Evolutionary conservation across 2,329 filamentous ascomycete genomes (phyloP), one percentile per base, ranked within the genome.

Genomic region (Aspergillus sp.): DNA sequence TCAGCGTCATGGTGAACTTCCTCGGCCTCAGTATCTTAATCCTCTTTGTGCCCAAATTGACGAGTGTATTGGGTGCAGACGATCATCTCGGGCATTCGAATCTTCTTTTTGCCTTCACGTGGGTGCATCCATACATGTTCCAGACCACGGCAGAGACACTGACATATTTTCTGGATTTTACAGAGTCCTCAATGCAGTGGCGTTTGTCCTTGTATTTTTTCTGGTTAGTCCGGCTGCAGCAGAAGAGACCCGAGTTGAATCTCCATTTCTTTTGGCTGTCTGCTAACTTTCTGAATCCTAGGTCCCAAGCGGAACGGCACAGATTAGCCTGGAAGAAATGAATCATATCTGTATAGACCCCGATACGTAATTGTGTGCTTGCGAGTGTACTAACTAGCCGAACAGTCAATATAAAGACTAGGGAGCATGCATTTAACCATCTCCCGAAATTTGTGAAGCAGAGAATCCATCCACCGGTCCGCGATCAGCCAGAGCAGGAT

Each of bases 1-100:
- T 68, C 17, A 66, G 63, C 15, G 65, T 67, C 11, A 66, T 66
- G 65, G 54, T 64, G 15, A 67, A 67, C 30, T 66, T 68, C 41
- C 55, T 66, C 13, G 63, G 65, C 3, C 56, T 65, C 2, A 58
- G 62, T 1, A 42, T 66, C 5, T 33, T 66, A 30, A 57, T 67
- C 2, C 57, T 65, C 7, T 62, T 67, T 48, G 65, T 67, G 2
- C 65, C 64, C 11, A 15, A n/a, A 13, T 47, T 65, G 40, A 61
- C 53, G 1, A 9, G n/a, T 2, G 40, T 20, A 3, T 54, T 62
- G 19, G 19, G 19, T n/a, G 6, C 37, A 17, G 37, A 40, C 15
- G 37, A 40, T 17, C 37, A 2, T 9, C 6, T 15, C 5, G n/a
- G 37, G n/a, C 13, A 40, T 40, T 15, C 13, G 37, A 54, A 40